phyloP scores from a whole-genome alignment of 306 rosid genomes.

The Trichosanthes truncata region DNA sequence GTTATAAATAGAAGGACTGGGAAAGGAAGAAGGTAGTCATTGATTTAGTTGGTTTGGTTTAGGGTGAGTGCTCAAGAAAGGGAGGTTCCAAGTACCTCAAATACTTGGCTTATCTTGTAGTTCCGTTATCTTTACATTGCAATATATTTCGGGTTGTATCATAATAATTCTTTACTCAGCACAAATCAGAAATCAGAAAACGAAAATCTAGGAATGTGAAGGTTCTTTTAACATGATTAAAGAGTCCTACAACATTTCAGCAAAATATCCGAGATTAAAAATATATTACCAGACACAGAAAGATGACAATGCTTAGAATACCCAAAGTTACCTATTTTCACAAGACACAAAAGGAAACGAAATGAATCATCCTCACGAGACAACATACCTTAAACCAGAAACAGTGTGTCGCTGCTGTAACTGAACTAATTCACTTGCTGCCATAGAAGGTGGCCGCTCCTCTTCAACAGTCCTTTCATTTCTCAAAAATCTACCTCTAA shows the following conservation, averaged over 20 bases:
- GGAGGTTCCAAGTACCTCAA: too few relatives aligned
- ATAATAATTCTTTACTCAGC: background rate
- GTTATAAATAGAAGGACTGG: too few relatives aligned
- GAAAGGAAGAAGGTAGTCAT: too few relatives aligned
- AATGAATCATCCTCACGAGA: background rate
- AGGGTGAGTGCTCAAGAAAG: too few relatives aligned
- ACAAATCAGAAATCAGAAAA: background rate
- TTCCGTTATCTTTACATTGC: too few relatives aligned
- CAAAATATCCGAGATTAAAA: background rate
- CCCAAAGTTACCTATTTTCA: background rate
- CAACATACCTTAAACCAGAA: conserved; percentile 78
- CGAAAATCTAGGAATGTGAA: background rate
- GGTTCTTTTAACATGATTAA: background rate
- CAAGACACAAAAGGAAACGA: background rate
- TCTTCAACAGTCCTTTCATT: conserved; percentile 87
- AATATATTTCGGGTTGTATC: too few relatives aligned
- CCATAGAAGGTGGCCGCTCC: conserved; percentile 88
- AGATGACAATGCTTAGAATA: background rate
- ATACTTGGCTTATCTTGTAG: too few relatives aligned
- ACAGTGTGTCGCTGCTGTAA: conserved; percentile 88
- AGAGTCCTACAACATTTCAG: background rate
- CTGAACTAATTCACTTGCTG: conserved; percentile 84
- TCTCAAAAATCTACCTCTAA: conserved; percentile 97
- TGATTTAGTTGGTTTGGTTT: too few relatives aligned
- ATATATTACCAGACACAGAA: background rate